These are phyloP conservation scores for Saccharomycopsis javanensis DNA, from an alignment of 805 yeast species.

Conservation along the genomic window DNA sequence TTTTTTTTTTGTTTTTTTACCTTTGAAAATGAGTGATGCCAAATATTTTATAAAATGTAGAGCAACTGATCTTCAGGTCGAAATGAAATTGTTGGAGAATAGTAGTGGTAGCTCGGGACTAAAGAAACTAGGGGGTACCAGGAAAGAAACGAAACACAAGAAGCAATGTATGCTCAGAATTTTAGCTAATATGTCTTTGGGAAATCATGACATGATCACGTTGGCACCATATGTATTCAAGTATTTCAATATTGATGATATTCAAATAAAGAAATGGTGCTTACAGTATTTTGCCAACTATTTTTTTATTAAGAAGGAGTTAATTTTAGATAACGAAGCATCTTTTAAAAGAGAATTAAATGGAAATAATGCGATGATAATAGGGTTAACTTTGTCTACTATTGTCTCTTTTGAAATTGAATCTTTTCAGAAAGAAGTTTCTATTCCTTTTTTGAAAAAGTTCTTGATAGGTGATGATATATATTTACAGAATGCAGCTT, in stretches of 20 bases:
- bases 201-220: constrained; percentile 63
- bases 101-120: neutral
- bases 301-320: constrained; percentile 47
- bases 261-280: constrained; percentile 64
- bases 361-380: constrained; percentile 26
- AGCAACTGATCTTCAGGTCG: constrained; percentile 26
- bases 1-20: neutral
- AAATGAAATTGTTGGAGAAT: constrained; percentile 14
- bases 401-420: constrained; percentile 47
- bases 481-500: constrained; percentile 59
- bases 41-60: constrained; percentile 20
- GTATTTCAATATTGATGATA: constrained; percentile 49
- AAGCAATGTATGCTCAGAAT: constrained; percentile 56
- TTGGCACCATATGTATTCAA: constrained; percentile 55
- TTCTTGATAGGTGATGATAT: constrained; percentile 41
- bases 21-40: constrained; percentile 20
- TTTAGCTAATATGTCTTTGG: constrained; percentile 75
- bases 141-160: constrained; percentile 23
- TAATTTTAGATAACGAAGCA: constrained; percentile 47
- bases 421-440: constrained; percentile 33
- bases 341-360: constrained; percentile 43
- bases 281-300: constrained; percentile 56
- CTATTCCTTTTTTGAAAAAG: constrained; percentile 25
- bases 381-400: constrained; percentile 57
- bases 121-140: neutral